Conservation (phyloP, 202 grass and related monocot genomes). For the Schoenoplectus triqueter region DNA sequence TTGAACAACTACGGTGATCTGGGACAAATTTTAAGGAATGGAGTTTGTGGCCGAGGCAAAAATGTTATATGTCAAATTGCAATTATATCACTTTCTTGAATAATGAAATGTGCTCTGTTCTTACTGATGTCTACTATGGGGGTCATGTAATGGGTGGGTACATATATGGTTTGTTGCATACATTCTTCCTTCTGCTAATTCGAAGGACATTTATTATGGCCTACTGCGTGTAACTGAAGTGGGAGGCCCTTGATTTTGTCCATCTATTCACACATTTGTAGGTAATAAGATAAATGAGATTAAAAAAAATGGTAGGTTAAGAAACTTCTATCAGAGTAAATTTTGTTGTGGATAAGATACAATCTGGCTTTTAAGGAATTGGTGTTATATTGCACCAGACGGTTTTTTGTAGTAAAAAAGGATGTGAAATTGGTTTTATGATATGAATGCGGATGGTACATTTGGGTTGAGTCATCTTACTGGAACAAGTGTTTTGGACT, state of each 20-base stretch:
- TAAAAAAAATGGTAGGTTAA: not conserved
- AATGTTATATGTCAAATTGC: no score
- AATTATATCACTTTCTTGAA: no score
- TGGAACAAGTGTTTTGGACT: not conserved
- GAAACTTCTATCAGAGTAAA: not conserved
- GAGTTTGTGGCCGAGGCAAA: not conserved
- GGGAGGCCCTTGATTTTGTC: not conserved
- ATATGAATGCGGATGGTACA: not conserved
- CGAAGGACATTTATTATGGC: not conserved
- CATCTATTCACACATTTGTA: no score
- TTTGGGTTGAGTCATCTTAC: slow-evolving; percentile 1
- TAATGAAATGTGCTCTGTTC: no score
- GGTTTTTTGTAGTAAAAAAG: not conserved
- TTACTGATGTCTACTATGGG: no score
- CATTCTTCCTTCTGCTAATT: not conserved
- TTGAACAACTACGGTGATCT: not conserved
- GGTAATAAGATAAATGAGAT: no score
- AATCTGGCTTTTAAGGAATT: slow-evolving; percentile 4
- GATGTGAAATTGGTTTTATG: not conserved
- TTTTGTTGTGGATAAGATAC: not conserved
- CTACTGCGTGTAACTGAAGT: not conserved
- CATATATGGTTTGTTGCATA: not conserved
- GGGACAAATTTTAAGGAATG: slow-evolving; percentile 1
- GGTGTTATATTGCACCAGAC: not conserved
- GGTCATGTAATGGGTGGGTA: not conserved